Evolutionary conservation across 129 eudicot genomes (phyloP).

Genomic region (Glebionis coronaria): DNA sequence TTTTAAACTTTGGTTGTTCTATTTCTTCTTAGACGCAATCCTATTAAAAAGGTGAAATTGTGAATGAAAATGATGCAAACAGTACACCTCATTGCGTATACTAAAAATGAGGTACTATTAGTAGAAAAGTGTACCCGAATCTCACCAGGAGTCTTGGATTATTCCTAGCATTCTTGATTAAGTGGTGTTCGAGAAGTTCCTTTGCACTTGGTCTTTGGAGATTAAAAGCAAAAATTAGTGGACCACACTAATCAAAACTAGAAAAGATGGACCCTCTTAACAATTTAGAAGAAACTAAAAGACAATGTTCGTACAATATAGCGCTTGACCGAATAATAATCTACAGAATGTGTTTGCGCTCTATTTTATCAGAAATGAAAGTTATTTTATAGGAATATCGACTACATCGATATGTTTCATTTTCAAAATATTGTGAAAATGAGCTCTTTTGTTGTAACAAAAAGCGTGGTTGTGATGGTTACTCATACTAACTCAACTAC

Average conservation of each 20-base stretch:
- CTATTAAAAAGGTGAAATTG: background rate
- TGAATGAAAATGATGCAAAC: background rate
- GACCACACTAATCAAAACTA: background rate
- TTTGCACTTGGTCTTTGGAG: slow-evolving; percentile 90
- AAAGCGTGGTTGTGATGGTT: background rate
- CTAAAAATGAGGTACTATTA: background rate
- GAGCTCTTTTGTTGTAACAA: background rate
- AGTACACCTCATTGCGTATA: no score
- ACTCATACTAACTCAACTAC: background rate
- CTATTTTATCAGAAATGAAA: no score
- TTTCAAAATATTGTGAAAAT: no score
- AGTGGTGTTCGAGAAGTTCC: slow-evolving; percentile 86
- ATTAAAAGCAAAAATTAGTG: background rate
- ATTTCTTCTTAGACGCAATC: slow-evolving; percentile 33
- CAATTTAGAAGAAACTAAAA: no score
- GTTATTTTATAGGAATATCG: no score
- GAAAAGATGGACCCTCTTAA: background rate
- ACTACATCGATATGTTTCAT: no score
- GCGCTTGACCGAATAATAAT: no score
- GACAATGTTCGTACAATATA: no score
- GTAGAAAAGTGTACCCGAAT: slow-evolving; percentile 89
- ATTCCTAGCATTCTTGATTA: no score
- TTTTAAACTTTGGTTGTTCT: slow-evolving; percentile 81
- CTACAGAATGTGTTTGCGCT: no score
- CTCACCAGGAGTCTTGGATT: slow-evolving; percentile 79